These are phyloP conservation scores for Cadophora luteo-olivacea DNA, from an alignment of 2,329 filamentous ascomycete species.

Conservation along the genomic window DNA sequence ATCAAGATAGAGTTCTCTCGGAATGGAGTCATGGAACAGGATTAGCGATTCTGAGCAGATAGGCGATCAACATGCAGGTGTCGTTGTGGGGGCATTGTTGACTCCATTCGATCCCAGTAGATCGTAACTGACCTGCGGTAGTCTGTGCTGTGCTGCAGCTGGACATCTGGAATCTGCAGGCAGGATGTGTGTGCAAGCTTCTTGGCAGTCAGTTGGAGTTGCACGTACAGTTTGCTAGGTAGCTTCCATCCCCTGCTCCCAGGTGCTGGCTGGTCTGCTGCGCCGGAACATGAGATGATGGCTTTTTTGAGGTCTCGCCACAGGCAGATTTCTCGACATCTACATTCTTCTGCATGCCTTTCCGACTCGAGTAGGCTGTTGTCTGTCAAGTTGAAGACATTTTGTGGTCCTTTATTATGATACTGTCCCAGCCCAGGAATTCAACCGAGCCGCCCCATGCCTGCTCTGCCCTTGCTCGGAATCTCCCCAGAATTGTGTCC, in stretches of 20 bases:
- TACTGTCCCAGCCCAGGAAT: neutral
- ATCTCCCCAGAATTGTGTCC: conserved; percentile 15
- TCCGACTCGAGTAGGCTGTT: neutral
- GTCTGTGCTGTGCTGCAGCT: conserved; percentile 12
- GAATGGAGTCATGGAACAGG: neutral
- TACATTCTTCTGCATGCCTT: neutral
- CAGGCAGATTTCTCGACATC: neutral
- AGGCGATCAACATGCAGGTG: neutral
- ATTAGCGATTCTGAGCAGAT: neutral
- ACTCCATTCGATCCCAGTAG: conserved; percentile 16
- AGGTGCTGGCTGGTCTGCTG: neutral
- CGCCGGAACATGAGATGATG: neutral
- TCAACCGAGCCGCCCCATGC: conserved; percentile 16
- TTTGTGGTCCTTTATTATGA: neutral
- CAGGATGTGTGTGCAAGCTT: conserved; percentile 3
- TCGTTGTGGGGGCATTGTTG: conserved; percentile 3
- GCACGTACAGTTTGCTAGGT: conserved; percentile 1
- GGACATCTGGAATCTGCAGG: conserved; percentile 10
- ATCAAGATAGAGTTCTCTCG: neutral
- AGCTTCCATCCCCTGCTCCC: neutral
- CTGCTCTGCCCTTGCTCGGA: neutral
- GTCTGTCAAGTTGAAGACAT: neutral
- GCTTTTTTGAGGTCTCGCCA: neutral
- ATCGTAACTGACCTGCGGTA: conserved; percentile 11
- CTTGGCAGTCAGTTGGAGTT: neutral